Evolutionary conservation across 192 early-diverging fungal species (phyloP).

Genomic region (Borealophlyctis nickersoniae): DNA sequence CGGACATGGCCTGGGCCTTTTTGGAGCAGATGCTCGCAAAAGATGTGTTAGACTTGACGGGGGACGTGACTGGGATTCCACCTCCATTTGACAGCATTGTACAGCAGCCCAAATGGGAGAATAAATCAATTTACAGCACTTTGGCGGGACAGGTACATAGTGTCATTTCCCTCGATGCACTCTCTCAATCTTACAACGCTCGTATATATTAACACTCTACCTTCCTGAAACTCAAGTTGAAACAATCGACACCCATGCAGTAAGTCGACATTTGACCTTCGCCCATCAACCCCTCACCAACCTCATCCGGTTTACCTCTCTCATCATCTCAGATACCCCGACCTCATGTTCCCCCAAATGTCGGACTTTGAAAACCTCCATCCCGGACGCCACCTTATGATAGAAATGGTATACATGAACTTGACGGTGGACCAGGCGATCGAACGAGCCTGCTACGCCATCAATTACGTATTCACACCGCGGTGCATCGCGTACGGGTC

Average conservation of each 20-base stretch:
- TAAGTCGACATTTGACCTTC: too few relatives aligned
- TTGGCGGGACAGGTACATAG: too few relatives aligned
- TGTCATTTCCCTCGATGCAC: too few relatives aligned
- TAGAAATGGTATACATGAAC: neutral
- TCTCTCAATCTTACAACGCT: too few relatives aligned
- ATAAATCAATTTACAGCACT: too few relatives aligned
- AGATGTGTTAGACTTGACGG: neutral
- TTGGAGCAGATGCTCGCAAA: neutral
- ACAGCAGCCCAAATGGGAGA: too few relatives aligned
- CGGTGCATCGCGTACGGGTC: neutral
- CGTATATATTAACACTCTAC: too few relatives aligned
- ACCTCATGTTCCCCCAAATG: neutral
- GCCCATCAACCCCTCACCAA: too few relatives aligned
- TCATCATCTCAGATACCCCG: neutral
- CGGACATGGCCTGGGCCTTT: neutral
- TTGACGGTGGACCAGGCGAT: neutral
- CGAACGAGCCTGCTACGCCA: neutral
- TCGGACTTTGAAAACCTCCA: neutral
- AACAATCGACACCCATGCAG: too few relatives aligned
- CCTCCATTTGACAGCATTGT: too few relatives aligned
- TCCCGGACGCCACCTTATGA: neutral
- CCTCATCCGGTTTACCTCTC: too few relatives aligned
- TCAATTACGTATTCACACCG: neutral
- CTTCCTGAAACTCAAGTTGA: too few relatives aligned
- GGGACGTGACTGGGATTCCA: neutral